Evolutionary conservation across 768 basidiomycete species (phyloP).

Genomic region (Hydnomerulius pinastri): DNA sequence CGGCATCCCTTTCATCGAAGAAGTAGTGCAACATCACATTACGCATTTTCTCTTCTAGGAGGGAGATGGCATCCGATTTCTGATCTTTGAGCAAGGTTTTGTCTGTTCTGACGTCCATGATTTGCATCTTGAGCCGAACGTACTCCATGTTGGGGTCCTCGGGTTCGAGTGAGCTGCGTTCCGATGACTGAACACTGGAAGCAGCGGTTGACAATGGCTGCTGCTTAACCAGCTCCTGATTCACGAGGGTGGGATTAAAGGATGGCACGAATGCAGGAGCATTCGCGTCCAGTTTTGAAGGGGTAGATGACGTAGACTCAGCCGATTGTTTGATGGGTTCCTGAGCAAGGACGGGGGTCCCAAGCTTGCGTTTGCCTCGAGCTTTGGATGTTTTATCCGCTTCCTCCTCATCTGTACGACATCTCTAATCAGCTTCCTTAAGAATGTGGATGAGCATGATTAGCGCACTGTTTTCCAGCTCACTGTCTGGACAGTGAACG

Average conservation of each 20-base stretch:
- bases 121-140: constrained; percentile 59
- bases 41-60: constrained; percentile 48
- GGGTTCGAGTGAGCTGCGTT: constrained; percentile 37
- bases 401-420: constrained; percentile 11
- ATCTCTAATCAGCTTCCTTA: constrained; percentile 1
- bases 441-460: not conserved
- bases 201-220: constrained; percentile 7
- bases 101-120: constrained; percentile 47
- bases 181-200: constrained; percentile 23
- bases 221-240: constrained; percentile 4
- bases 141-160: constrained; percentile 65
- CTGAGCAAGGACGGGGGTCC: constrained; percentile 2
- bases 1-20: constrained; percentile 69
- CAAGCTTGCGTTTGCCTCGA: not conserved
- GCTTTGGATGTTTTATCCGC: constrained; percentile 14
- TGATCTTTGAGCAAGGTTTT: constrained; percentile 24
- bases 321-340: not conserved
- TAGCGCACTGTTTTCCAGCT: constrained; percentile 44
- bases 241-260: not conserved
- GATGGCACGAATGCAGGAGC: constrained; percentile 42
- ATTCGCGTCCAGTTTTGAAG: constrained; percentile 39
- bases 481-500: constrained; percentile 61
- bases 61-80: constrained; percentile 31
- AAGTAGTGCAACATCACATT: constrained; percentile 60
- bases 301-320: constrained; percentile 2